phyloP scores from a whole-genome alignment of 1,284 basidiomycete species.

The Ustilago loliicola region DNA sequence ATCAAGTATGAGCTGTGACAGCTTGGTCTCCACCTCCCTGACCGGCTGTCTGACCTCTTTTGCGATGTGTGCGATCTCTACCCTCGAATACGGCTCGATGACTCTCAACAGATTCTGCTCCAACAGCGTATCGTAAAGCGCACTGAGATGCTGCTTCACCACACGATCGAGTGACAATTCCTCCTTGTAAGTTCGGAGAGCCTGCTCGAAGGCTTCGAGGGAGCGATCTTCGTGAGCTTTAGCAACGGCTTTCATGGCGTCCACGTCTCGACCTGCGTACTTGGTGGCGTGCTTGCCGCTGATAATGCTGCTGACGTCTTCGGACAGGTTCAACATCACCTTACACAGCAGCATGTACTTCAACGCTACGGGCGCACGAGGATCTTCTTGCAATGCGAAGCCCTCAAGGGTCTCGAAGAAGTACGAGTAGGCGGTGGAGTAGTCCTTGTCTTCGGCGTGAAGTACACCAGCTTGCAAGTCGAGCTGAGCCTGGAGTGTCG shows the following conservation, averaged over 20 bases:
- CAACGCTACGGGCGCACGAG: slow-evolving; percentile 81
- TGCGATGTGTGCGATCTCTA: slow-evolving; percentile 91
- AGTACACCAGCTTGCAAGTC: slow-evolving; percentile 93
- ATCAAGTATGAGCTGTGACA: slow-evolving; percentile 98
- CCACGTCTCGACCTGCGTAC: slow-evolving; percentile 84
- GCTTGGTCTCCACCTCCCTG: slow-evolving; percentile 93
- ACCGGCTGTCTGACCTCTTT: slow-evolving; percentile 88
- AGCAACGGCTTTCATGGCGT: slow-evolving; percentile 94
- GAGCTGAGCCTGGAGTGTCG: slow-evolving; percentile 87
- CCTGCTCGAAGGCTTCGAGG: slow-evolving; percentile 88
- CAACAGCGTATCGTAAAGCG: slow-evolving; percentile 92
- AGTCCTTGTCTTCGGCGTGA: slow-evolving; percentile 97
- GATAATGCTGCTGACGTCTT: slow-evolving; percentile 89
- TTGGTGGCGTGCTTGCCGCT: slow-evolving; percentile 88
- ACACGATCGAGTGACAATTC: slow-evolving; percentile 93
- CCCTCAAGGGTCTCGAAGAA: slow-evolving; percentile 98
- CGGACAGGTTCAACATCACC: slow-evolving; percentile 94
- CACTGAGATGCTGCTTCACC: slow-evolving; percentile 90
- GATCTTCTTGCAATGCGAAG: slow-evolving; percentile 76
- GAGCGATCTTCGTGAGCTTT: slow-evolving; percentile 92
- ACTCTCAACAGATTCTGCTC: slow-evolving; percentile 95
- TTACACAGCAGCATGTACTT: slow-evolving; percentile 99
- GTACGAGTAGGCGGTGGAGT: slow-evolving; percentile 95
- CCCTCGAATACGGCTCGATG: slow-evolving; percentile 92
- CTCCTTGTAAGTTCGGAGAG: slow-evolving; percentile 86